These are phyloP conservation scores for Gleditsia sinensis DNA, from an alignment of 306 rosid species.

Conservation along the genomic window DNA sequence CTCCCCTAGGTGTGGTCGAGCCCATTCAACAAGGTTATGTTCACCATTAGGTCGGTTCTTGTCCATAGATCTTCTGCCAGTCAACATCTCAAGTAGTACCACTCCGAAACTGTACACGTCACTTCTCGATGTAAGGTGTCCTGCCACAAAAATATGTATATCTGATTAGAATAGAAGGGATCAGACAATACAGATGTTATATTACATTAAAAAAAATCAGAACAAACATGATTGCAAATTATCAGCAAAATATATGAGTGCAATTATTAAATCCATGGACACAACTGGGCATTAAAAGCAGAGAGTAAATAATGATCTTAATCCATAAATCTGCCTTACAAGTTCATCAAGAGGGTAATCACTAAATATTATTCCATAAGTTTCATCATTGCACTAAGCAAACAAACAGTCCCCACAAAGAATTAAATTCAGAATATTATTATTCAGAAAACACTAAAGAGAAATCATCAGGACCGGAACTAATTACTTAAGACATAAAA, in stretches of 20 bases:
- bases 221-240: neutral
- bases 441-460: neutral
- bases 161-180: slow-evolving; percentile 9
- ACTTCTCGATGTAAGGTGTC: slow-evolving; percentile 96
- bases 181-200: neutral
- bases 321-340: neutral
- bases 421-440: slow-evolving; percentile 17
- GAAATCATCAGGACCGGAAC: neutral
- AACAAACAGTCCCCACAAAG: neutral
- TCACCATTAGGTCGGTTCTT: slow-evolving; percentile 93
- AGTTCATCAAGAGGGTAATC: neutral
- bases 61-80: slow-evolving; percentile 98
- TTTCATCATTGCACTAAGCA: neutral
- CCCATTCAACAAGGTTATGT: slow-evolving; percentile 98
- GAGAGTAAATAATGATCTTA: neutral
- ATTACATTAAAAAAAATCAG: neutral
- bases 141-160: slow-evolving; percentile 45
- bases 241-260: neutral
- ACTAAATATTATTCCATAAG: neutral
- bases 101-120: slow-evolving; percentile 98
- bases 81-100: slow-evolving; percentile 91
- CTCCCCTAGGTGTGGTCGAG: slow-evolving; percentile 94
- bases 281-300: neutral
- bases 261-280: slow-evolving; percentile 12
- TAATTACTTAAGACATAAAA: slow-evolving; percentile 8